phyloP scores from a whole-genome alignment of 2,329 filamentous ascomycete genomes.

The Fusarium hainanense region DNA sequence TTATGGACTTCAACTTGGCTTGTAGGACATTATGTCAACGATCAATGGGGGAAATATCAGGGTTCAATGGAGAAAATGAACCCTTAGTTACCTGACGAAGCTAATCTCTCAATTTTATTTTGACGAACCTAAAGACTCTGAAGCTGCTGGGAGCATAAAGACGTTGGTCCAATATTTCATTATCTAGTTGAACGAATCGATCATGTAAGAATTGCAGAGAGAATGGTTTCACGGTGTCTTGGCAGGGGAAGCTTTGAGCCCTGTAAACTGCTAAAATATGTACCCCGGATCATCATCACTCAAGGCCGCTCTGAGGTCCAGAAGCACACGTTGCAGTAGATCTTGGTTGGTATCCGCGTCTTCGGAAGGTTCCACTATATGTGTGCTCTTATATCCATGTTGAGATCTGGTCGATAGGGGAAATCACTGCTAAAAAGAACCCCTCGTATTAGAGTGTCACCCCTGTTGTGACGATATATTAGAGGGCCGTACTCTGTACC shows the following conservation, averaged over 20 bases:
- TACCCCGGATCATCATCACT: neutral
- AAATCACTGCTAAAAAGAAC: neutral
- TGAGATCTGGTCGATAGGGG: neutral
- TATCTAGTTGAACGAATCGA: slow-evolving; percentile 5
- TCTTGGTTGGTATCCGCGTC: neutral
- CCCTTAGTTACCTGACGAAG: slow-evolving; percentile 19
- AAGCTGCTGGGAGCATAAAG: slow-evolving; percentile 14
- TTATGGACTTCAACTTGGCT: neutral
- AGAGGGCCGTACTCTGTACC: neutral
- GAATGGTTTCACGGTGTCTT: neutral
- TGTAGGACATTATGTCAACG: slow-evolving; percentile 1
- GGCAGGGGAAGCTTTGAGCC: neutral
- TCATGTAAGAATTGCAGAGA: neutral
- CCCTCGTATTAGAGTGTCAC: neutral
- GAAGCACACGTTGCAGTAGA: neutral
- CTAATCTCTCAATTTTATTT: slow-evolving; percentile 28
- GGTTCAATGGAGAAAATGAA: slow-evolving; percentile 14
- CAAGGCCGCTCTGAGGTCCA: neutral
- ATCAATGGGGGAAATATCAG: slow-evolving; percentile 13
- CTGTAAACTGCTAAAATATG: slow-evolving; percentile 1
- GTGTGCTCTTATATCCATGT: neutral
- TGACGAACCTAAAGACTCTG: slow-evolving; percentile 12
- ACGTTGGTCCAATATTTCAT: slow-evolving; percentile 22
- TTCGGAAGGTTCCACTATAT: neutral
- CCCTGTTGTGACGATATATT: slow-evolving; percentile 7